Base-by-base conservation (phyloP, 306 rosid species). In the Cucumis cinereus region DNA sequence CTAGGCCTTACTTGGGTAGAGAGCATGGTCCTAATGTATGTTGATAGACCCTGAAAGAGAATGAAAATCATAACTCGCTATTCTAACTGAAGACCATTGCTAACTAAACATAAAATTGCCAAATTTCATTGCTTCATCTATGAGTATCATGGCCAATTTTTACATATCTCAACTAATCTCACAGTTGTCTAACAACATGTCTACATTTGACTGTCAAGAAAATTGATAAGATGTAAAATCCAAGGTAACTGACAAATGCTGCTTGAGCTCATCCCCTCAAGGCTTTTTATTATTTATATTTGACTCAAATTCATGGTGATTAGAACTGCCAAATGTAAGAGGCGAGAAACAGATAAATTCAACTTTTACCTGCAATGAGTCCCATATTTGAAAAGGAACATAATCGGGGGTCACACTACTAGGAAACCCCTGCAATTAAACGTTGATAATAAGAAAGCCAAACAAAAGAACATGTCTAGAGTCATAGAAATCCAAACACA, bases 21-120 rank as follows among this genome's bases (percentile, higher is more conserved):
- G 83, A 94, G 97, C 98, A 94, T 94, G 77, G 92, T 91, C 88
- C 98, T 83, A 50, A 89, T 87, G 84, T 94, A 94, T 5, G 98
- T 94, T 24, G 97, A 94, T 63, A 94, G 92, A 20, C 98, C 98
- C 97, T 94, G 77, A 55, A 77, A 76, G 36, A 41, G 69, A 7
- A 64, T 36, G 26, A 59, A 60, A 84, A 22, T 60, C 72, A 73
- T 45, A 68, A 23, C 30, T 68, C 36, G 2, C 14, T 9, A 10
- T 24, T 70, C 41, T 70, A 11, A 47, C 7, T 23, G 0, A 15
- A 55, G 14, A 70, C 24, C 3, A 26, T 70, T 47, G 26, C 58
- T 8, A 16, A 22, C 3, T 5, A 70, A 70, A 47, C 57, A 70
- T 43, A 68, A 68, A 2, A 47, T 47, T 70, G n/a, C 8, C 72